Conservation (phyloP, 495 filamentous ascomycete species). For the Penicillium antarcticum region DNA sequence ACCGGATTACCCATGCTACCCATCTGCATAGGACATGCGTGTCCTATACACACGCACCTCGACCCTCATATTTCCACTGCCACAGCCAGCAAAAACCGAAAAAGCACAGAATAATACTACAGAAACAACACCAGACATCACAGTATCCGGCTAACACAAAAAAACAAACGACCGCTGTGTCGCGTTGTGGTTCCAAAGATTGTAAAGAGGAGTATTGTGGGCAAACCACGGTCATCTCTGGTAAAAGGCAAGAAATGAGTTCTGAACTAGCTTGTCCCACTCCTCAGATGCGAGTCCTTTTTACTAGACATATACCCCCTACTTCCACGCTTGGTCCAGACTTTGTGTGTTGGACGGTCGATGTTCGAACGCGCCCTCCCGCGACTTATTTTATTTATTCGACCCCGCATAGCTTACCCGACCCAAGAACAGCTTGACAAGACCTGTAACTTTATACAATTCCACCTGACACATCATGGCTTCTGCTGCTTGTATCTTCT, state of each 20-base stretch:
- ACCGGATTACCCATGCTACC: too few species aligned
- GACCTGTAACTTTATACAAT: too few species aligned
- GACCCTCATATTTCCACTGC: too few species aligned
- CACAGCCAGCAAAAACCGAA: background rate
- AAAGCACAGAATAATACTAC: too few species aligned
- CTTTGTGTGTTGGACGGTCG: background rate
- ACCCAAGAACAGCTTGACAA: too few species aligned
- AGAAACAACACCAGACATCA: too few species aligned
- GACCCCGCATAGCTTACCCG: background rate
- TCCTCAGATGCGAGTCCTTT: slow-evolving; percentile 24
- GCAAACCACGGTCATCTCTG: slow-evolving; percentile 64
- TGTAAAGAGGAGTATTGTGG: slow-evolving; percentile 54
- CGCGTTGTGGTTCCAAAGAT: slow-evolving; percentile 55
- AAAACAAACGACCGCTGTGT: slow-evolving; percentile 41
- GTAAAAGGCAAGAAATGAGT: slow-evolving; percentile 71
- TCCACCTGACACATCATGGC: too few species aligned
- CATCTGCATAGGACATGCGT: too few species aligned
- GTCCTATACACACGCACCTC: background rate
- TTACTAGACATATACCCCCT: too few species aligned
- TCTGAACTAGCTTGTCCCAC: slow-evolving; percentile 54
- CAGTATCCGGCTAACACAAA: too few species aligned
- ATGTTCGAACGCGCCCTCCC: slow-evolving; percentile 26
- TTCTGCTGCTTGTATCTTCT: slow-evolving; percentile 84
- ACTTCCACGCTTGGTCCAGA: too few species aligned
- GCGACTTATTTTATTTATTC: background rate